Evolutionary conservation across 345 rosid species (phyloP), one percentile per base, ranked within the genome.

Genomic region (Arabis hirsuta): DNA sequence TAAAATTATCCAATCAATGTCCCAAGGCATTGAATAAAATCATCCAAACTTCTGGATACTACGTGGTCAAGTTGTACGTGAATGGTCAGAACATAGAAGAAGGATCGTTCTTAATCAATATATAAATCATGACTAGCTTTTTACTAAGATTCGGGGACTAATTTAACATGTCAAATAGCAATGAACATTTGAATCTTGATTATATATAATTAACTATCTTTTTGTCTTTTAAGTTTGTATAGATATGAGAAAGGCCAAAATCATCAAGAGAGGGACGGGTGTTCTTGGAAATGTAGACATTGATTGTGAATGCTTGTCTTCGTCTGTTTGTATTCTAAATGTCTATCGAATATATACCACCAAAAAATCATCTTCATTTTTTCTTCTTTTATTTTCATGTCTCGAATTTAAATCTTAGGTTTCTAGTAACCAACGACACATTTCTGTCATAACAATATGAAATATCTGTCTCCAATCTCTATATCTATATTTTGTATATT

Each of bases 261-360:
- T 69, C 61, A 70, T 46, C 26, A 55, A 76, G 67, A 64, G 69
- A 64, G 55, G 74, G 76, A 76, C 80, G 27, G 26, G 24, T 76
- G 76, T 64, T 76, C 20, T 48, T 70, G 66, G 50, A 70, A 70
- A 63, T 50, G 66, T 63, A 64, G 79, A 70, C 75, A 76, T 41
- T 62, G 79, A 76, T 13, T 59, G 76, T 76, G 66, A 69, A 63
- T 53, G 47, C 58, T 76, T 76, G 76, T 76, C 76, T 63, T 51
- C 55, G 66, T 76, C 71, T 69, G 71, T 76, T 63, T 76, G 79
- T 70, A 55, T 29, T 63, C 60, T 76, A 29, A 76, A 55, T 69
- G 46, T 62, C 71, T 14, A 62, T 69, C 65, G 46, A 69, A 63
- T 69, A 55, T 69, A 47, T 55, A 56, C 75, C 79, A 76, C 75